Evolutionary conservation across 306 rosid species (phyloP).

Genomic region (Macrotyloma uniflorum): DNA sequence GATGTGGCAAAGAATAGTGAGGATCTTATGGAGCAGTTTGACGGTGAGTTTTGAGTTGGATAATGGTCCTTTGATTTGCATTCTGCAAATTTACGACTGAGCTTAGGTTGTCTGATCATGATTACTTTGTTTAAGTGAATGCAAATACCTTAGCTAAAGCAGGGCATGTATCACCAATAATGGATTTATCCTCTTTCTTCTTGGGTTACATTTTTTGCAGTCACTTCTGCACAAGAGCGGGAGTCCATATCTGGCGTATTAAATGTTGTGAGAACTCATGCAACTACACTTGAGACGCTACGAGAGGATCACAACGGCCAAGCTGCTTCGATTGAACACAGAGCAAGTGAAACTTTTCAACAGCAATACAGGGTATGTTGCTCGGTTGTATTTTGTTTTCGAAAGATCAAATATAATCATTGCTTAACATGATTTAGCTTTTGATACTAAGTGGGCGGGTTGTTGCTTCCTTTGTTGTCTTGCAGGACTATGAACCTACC

Average conservation of each 20-base stretch:
- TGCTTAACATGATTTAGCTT: not conserved
- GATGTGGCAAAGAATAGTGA: slow-evolving; percentile 66
- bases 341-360: slow-evolving; percentile 63
- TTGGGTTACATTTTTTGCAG: slow-evolving; percentile 46
- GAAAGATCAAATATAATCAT: not conserved
- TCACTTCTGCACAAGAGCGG: slow-evolving; percentile 52
- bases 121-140: not conserved
- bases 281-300: slow-evolving; percentile 58
- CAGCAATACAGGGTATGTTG: slow-evolving; percentile 62
- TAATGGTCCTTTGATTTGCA: not conserved
- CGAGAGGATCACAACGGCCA: slow-evolving; percentile 67
- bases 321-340: slow-evolving; percentile 63
- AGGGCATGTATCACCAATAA: not conserved
- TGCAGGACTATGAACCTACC: slow-evolving; percentile 89
- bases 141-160: not conserved
- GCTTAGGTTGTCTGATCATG: not conserved
- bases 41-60: slow-evolving; percentile 54
- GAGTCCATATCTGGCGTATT: slow-evolving; percentile 57
- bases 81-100: slow-evolving; percentile 11
- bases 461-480: not conserved
- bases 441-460: not conserved
- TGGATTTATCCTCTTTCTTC: not conserved
- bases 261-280: slow-evolving; percentile 54
- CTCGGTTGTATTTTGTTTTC: slow-evolving; percentile 8
- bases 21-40: slow-evolving; percentile 59